Evolutionary conservation across 73 alveolate species (phyloP), one percentile per base, ranked within the genome.

Genomic region (Paraurostyla sp.): DNA sequence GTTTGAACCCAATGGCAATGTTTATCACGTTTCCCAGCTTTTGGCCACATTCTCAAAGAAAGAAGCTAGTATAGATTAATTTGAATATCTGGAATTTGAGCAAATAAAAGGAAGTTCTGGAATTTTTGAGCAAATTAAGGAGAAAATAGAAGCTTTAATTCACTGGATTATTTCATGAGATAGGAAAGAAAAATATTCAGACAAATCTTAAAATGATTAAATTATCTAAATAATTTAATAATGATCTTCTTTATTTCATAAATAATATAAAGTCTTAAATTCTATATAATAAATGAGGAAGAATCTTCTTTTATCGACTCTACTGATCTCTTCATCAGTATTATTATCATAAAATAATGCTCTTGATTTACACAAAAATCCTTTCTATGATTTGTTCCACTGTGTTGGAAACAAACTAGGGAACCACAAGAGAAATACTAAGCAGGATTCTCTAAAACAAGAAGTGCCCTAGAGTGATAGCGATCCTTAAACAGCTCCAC

Each of bases 221-320:
- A n/a, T n/a, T n/a, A n/a, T n/a, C n/a, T n/a, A n/a, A n/a, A n/a
- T n/a, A n/a, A n/a, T n/a, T n/a, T n/a, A n/a, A n/a, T n/a, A n/a
- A n/a, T n/a, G n/a, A n/a, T n/a, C n/a, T n/a, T n/a, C n/a, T n/a
- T n/a, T n/a, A n/a, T n/a, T n/a, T n/a, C n/a, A n/a, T n/a, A n/a
- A n/a, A n/a, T n/a, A n/a, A n/a, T n/a, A n/a, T n/a, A n/a, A n/a
- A n/a, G n/a, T n/a, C n/a, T n/a, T n/a, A n/a, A n/a, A n/a, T n/a
- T n/a, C n/a, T n/a, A n/a, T 38, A 18, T 36, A 7, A 65, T 16
- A 32, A 36, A 65, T 65, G 82, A 65, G 82, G 82, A 65, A 65
- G 41, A 65, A 65, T 65, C 82, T 65, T 65, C 41, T 65, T 16
- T 35, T 58, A 3, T 22, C 25, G 16, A 22, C 58, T 2, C 58